Evolutionary conservation across 2,329 filamentous ascomycete genomes (phyloP).

Genomic region (Pyricularia pennisetigena): DNA sequence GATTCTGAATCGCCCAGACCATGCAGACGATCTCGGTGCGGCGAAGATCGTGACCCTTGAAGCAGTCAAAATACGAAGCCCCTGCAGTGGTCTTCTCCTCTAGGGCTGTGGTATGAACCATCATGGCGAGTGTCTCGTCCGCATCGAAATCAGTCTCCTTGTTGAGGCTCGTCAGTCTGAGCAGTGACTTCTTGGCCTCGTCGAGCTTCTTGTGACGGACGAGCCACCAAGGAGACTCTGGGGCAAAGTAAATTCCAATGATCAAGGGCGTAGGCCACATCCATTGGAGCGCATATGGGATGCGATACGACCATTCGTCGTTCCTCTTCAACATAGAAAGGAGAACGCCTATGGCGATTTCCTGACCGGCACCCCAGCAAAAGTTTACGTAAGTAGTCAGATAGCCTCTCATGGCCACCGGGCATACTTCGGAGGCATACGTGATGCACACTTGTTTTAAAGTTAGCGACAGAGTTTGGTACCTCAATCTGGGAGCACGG

Average conservation of each 20-base stretch:
- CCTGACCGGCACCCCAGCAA: slow-evolving; percentile 69
- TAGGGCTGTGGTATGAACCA: slow-evolving; percentile 78
- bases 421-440: slow-evolving; percentile 65
- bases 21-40: slow-evolving; percentile 66
- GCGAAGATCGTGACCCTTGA: slow-evolving; percentile 67
- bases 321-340: slow-evolving; percentile 54
- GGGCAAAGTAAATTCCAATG: slow-evolving; percentile 57
- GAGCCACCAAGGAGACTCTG: slow-evolving; percentile 69
- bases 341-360: slow-evolving; percentile 65
- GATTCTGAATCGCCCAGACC: slow-evolving; percentile 54
- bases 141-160: slow-evolving; percentile 65
- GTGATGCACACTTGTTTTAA: slow-evolving; percentile 29
- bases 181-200: slow-evolving; percentile 56
- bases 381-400: slow-evolving; percentile 68
- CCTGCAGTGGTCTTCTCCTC: slow-evolving; percentile 66
- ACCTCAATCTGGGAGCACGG: background rate
- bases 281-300: slow-evolving; percentile 67
- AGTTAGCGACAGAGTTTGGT: background rate
- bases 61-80: slow-evolving; percentile 72
- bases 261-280: slow-evolving; percentile 62
- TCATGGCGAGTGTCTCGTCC: slow-evolving; percentile 83
- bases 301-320: slow-evolving; percentile 55
- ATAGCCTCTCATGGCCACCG: slow-evolving; percentile 60
- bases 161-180: slow-evolving; percentile 53
- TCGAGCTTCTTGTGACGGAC: slow-evolving; percentile 54